Evolutionary conservation across 345 rosid species (phyloP), one percentile per base, ranked within the genome.

Genomic region (Raphanus raphanistrum): DNA sequence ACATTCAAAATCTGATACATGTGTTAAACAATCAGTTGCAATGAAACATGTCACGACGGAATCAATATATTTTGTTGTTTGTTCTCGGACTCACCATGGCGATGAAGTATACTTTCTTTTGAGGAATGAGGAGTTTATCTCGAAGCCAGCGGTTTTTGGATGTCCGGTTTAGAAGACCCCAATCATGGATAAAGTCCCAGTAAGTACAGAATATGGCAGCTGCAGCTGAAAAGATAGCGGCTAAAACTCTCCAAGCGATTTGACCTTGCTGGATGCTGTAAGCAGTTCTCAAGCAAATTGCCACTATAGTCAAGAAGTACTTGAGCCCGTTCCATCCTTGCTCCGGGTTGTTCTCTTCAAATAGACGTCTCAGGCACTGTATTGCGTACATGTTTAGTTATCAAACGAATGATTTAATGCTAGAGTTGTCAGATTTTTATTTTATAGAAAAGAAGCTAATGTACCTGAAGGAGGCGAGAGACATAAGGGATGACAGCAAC

Each of bases 381-480:
- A 77, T 70, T 60, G 63, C 43, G 65, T 55, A 57, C 54, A 57
- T 2, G 36, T 36, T 74, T 63, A 1, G 35, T 63, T 79, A 73
- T 5, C 16, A 50, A 69, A 41, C 16, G 55, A 69, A 41, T 48
- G 38, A 60, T 0, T 21, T 21, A 21, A 4, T 11, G 63, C 15
- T 67, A 26, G 5, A 33, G 5, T 35, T 17, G 13, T 68, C 26
- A 36, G 28, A 36, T 6, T 57, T 45, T 61, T 6, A 6, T 38
- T 29, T 29, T 25, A 11, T 55, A 33, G 21, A 31, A 17, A 41
- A 25, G 8, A 25, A 55, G 64, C 17, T 69, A 50, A 21, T 7
- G 31, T 55, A 86, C 88, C 90, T 87, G 95, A 80, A 87, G 88
- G n/a, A 90, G 77, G 33, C 95, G 90, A 68, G 76, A 55, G 81